Conservation (phyloP, 805 yeast species). For the Kodamaea lidongshanica region DNA sequence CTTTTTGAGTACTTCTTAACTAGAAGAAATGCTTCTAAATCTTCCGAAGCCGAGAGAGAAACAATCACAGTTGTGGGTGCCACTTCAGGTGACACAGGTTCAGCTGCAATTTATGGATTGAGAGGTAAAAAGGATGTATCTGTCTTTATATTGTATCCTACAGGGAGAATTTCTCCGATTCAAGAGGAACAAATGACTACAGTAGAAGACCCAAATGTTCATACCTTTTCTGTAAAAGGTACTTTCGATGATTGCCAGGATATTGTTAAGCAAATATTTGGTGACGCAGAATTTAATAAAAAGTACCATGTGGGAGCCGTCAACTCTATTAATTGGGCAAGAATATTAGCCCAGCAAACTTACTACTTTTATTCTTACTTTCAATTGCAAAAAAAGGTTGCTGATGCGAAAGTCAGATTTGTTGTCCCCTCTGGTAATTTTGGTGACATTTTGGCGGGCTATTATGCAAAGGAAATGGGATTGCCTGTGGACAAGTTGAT, state of each 20-base stretch:
- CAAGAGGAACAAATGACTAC: slow-evolving; percentile 99
- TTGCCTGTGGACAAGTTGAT: slow-evolving; percentile 80
- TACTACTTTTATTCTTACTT: slow-evolving; percentile 93
- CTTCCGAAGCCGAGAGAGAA: slow-evolving; percentile 56
- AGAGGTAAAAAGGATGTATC: slow-evolving; percentile 97
- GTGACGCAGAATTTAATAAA: slow-evolving; percentile 80
- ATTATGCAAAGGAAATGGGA: slow-evolving; percentile 92
- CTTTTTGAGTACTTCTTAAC: slow-evolving; percentile 85
- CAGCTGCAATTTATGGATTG: slow-evolving; percentile 97
- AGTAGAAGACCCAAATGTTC: slow-evolving; percentile 86
- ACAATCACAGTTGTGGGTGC: slow-evolving; percentile 96
- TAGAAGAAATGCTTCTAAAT: slow-evolving; percentile 57
- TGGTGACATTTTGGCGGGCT: slow-evolving; percentile 97
- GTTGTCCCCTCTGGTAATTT: slow-evolving; percentile 98
- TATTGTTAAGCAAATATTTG: slow-evolving; percentile 87
- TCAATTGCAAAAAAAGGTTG: slow-evolving; percentile 45
- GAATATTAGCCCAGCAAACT: slow-evolving; percentile 95
- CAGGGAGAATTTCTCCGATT: slow-evolving; percentile 94
- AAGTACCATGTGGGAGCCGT: slow-evolving; percentile 96
- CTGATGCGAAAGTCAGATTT: slow-evolving; percentile 48
- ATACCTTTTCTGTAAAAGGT: slow-evolving; percentile 90
- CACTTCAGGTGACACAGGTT: slow-evolving; percentile 98
- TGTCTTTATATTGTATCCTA: slow-evolving; percentile 92
- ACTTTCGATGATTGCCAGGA: slow-evolving; percentile 99
- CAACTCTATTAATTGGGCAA: slow-evolving; percentile 98